Conservation (phyloP, 129 eudicot genomes). For the Centella asiatica region DNA sequence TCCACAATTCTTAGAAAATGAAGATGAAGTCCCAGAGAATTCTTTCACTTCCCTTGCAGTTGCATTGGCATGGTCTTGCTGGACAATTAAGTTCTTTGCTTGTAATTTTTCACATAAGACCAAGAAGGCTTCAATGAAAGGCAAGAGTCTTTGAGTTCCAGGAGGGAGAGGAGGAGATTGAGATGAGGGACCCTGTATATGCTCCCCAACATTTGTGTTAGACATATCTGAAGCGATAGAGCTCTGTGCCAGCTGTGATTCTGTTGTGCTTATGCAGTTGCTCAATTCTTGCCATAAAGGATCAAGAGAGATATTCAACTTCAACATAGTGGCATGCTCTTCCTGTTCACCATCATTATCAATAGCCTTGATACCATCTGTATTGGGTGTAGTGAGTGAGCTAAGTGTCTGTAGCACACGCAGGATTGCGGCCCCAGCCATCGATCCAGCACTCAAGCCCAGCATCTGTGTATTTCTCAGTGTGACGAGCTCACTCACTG, state of each 20-base stretch:
- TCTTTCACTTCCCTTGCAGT: constrained; percentile 92
- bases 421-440: constrained; percentile 95
- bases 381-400: constrained; percentile 45
- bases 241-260: constrained; percentile 66
- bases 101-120: constrained; percentile 91
- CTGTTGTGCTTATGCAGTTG: constrained; percentile 81
- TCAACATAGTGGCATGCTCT: constrained; percentile 73
- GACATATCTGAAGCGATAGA: constrained; percentile 46
- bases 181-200: constrained; percentile 46
- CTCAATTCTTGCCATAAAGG: constrained; percentile 93
- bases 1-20: constrained; percentile 22
- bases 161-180: constrained; percentile 81
- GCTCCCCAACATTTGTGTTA: constrained; percentile 42
- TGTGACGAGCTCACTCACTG: constrained; percentile 74
- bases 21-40: constrained; percentile 44
- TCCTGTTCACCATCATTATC: constrained; percentile 46
- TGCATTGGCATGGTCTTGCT: constrained; percentile 61
- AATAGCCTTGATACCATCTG: constrained; percentile 23
- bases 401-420: constrained; percentile 90
- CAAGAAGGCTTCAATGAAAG: constrained; percentile 83
- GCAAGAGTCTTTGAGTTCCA: constrained; percentile 87
- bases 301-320: constrained; percentile 70
- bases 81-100: constrained; percentile 42
- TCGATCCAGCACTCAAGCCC: constrained; percentile 93
- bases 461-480: constrained; percentile 76